phyloP scores from a whole-genome alignment of 352 stramenopile genomes.

The Pythium rishiriense region DNA sequence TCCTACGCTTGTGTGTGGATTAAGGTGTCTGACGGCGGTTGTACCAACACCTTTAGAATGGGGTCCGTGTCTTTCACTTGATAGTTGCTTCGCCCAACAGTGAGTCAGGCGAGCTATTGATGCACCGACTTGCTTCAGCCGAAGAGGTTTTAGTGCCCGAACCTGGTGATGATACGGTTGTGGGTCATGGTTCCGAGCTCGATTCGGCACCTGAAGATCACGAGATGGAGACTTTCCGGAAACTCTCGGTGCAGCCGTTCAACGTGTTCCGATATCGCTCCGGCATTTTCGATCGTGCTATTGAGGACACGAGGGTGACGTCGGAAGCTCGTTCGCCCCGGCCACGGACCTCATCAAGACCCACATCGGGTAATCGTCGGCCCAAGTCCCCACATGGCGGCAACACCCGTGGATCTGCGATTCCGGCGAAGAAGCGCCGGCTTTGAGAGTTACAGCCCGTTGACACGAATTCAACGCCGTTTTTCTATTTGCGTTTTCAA shows the following conservation, averaged over 20 bases:
- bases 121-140: constrained; percentile 36
- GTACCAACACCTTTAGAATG: constrained; percentile 4
- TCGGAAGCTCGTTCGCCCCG: not conserved
- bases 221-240: not conserved
- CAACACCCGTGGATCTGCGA: not conserved
- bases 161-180: not conserved
- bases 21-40: not conserved
- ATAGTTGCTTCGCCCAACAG: constrained; percentile 11
- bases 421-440: constrained; percentile 25
- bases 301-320: not conserved
- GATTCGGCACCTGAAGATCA: not conserved
- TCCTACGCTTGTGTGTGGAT: too few species aligned
- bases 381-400: not conserved
- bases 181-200: not conserved
- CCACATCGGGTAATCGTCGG: too few species aligned
- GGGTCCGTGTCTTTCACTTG: constrained; percentile 20
- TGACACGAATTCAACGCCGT: not conserved
- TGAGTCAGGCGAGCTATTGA: constrained; percentile 18
- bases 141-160: constrained; percentile 37
- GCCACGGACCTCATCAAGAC: not conserved
- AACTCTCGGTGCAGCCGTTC: constrained; percentile 26
- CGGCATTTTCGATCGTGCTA: not conserved
- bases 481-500: constrained; percentile 20
- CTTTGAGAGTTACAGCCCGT: constrained; percentile 10
- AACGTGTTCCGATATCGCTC: constrained; percentile 40